Percentiles rank a stretch among this genome's conserved stretches.
phyloP scores from a whole-genome alignment of 768 basidiomycete genomes.

The Psilocybe cubensis region DNA sequence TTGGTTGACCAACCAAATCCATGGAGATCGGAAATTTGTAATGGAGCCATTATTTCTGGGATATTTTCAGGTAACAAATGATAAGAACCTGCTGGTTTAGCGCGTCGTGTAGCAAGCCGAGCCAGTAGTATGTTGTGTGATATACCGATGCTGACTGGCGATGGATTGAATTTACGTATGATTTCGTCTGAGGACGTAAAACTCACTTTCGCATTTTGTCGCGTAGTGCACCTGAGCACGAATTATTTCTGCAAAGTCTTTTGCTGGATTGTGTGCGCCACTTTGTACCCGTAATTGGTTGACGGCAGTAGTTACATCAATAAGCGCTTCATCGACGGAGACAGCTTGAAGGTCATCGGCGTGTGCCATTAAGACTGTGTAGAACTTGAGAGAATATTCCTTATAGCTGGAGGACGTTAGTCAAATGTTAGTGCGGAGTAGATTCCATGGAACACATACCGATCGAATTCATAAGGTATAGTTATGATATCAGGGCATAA shows the following conservation, averaged over 20 bases:
- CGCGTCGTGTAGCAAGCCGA: conserved; percentile 85
- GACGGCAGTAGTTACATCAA: conserved; percentile 79
- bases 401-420: conserved; percentile 67
- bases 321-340: conserved; percentile 93
- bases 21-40: conserved; percentile 81
- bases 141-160: conserved; percentile 87
- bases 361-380: conserved; percentile 87
- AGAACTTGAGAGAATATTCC: conserved; percentile 82
- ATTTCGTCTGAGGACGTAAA: neutral
- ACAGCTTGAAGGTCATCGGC: conserved; percentile 95
- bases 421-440: neutral
- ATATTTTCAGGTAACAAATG: conserved; percentile 67
- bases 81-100: conserved; percentile 89
- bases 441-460: conserved; percentile 39
- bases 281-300: conserved; percentile 37
- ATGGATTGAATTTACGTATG: neutral
- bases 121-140: conserved; percentile 92
- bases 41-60: conserved; percentile 57
- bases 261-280: conserved; percentile 59
- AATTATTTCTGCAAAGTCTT: conserved; percentile 80
- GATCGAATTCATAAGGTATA: conserved; percentile 94
- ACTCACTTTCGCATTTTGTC: conserved; percentile 86
- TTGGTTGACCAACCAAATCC: conserved; percentile 82
- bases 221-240: conserved; percentile 72
- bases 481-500: conserved; percentile 75